These are phyloP conservation scores for Colletotrichum sp. DNA, from an alignment of 2,329 filamentous ascomycete genomes.

Conservation along the genomic window DNA sequence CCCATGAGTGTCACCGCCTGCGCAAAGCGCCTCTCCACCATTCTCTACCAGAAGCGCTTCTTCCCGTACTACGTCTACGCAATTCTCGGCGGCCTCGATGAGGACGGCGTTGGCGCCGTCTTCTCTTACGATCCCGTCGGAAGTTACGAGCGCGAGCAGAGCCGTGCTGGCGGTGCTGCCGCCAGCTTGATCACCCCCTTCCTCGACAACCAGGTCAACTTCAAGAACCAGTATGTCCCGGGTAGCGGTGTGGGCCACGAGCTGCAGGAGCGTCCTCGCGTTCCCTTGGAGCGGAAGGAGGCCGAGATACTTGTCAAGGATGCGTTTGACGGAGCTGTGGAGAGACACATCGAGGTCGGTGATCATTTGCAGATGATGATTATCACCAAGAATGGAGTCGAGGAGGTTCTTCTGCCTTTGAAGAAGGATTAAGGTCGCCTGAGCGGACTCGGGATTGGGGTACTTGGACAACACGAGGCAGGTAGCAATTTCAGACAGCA, in stretches of 20 bases:
- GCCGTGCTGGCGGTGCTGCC: conserved; percentile 89
- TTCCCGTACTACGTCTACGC: conserved; percentile 98
- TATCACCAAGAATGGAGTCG: conserved; percentile 85
- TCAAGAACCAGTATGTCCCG: conserved; percentile 97
- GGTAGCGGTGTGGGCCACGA: conserved; percentile 84
- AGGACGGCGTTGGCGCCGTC: conserved; percentile 90
- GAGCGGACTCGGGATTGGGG: not conserved
- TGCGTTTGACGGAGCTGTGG: conserved; percentile 96
- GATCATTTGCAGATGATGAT: conserved; percentile 96
- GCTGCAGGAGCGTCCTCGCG: conserved; percentile 72
- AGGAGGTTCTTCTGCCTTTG: conserved; percentile 82
- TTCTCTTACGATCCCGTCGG: conserved; percentile 99
- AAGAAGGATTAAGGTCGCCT: conserved; percentile 77
- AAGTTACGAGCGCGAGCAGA: conserved; percentile 96
- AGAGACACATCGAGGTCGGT: conserved; percentile 98
- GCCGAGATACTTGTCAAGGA: conserved; percentile 93
- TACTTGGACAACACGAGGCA: conserved; percentile 19
- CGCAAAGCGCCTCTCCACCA: conserved; percentile 92
- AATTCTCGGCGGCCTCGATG: conserved; percentile 92
- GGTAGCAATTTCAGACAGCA: conserved; percentile 18
- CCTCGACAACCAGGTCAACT: conserved; percentile 99
- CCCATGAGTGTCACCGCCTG: conserved; percentile 93
- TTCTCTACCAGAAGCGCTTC: conserved; percentile 97
- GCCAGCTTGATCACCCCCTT: conserved; percentile 98
- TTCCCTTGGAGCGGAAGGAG: conserved; percentile 72